phyloP scores from a whole-genome alignment of 345 rosid species.

The Sapria himalayana region DNA sequence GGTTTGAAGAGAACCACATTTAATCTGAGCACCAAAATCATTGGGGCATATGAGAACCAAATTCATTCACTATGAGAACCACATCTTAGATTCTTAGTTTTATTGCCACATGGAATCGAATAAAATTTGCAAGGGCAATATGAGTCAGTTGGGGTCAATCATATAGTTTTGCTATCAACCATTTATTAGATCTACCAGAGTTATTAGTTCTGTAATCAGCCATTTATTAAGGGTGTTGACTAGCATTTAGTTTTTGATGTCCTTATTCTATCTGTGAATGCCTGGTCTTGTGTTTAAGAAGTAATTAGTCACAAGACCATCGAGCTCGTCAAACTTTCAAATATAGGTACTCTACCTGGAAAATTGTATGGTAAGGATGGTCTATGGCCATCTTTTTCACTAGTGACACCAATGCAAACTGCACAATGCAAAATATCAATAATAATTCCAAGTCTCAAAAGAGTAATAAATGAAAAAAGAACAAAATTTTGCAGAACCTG shows the following conservation, averaged over 20 bases:
- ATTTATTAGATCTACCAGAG: too few species aligned
- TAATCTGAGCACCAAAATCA: too few species aligned
- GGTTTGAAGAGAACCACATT: neutral
- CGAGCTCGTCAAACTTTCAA: conserved; percentile 1
- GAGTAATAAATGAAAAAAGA: neutral
- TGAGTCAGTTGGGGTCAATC: too few species aligned
- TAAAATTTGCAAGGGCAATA: conserved; percentile 6
- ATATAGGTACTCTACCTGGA: too few species aligned
- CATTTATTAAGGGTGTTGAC: too few species aligned
- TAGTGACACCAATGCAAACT: conserved; percentile 79
- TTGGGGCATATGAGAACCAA: too few species aligned
- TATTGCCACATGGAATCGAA: neutral
- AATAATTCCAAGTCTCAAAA: conserved; percentile 6
- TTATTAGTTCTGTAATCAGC: too few species aligned
- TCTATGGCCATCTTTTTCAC: conserved; percentile 92
- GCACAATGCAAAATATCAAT: conserved; percentile 21
- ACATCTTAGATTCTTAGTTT: conserved; percentile 3
- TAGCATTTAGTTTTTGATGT: neutral
- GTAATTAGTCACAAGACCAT: conserved; percentile 1
- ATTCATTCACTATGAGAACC: conserved; percentile 3
- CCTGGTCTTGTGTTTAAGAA: neutral
- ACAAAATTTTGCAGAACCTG: conserved; percentile 29
- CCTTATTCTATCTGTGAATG: neutral
- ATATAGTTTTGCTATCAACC: too few species aligned
- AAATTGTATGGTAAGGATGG: conserved; percentile 88